Percentiles rank a stretch among this genome's conserved stretches.
Evolutionary conservation across 2,329 filamentous ascomycete genomes (phyloP).

Genomic region (Neoascochyta sp.): DNA sequence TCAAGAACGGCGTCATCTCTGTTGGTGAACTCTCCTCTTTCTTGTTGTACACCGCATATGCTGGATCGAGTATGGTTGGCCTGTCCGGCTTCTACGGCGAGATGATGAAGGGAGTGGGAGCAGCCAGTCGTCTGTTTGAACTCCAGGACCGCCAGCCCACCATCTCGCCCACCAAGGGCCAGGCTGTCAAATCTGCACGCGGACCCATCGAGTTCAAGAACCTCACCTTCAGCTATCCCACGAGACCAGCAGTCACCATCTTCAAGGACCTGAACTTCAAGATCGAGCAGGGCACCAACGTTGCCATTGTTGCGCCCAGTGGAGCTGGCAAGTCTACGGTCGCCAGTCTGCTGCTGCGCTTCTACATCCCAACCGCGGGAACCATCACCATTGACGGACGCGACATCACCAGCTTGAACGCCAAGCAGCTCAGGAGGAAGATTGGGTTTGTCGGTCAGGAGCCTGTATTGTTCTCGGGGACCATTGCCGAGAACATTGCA

Average conservation of each 20-base stretch:
- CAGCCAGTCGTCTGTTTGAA: constrained; percentile 93
- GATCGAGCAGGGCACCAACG: constrained; percentile 88
- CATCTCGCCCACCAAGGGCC: constrained; percentile 81
- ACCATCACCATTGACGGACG: constrained; percentile 77
- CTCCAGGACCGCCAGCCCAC: constrained; percentile 84
- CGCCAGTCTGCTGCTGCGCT: constrained; percentile 82
- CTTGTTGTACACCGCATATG: constrained; percentile 95
- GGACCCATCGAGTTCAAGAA: constrained; percentile 85
- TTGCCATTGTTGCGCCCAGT: constrained; percentile 93
- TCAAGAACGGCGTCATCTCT: constrained; percentile 78
- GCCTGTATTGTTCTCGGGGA: constrained; percentile 84
- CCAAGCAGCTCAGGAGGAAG: constrained; percentile 84
- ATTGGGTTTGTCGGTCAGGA: constrained; percentile 96
- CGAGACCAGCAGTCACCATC: constrained; percentile 83
- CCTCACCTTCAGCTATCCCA: constrained; percentile 88
- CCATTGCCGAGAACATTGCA: constrained; percentile 82
- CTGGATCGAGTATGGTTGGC: constrained; percentile 83
- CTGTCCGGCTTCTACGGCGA: constrained; percentile 96
- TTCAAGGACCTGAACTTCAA: constrained; percentile 87
- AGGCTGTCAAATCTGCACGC: constrained; percentile 74
- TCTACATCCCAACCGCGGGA: constrained; percentile 79
- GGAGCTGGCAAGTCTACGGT: constrained; percentile 97
- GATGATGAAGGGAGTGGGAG: constrained; percentile 97
- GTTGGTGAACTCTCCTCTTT: constrained; percentile 94
- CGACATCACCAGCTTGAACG: constrained; percentile 82